Conservation (phyloP, 2,329 filamentous ascomycete species). For the Westerdykella aurantiaca region DNA sequence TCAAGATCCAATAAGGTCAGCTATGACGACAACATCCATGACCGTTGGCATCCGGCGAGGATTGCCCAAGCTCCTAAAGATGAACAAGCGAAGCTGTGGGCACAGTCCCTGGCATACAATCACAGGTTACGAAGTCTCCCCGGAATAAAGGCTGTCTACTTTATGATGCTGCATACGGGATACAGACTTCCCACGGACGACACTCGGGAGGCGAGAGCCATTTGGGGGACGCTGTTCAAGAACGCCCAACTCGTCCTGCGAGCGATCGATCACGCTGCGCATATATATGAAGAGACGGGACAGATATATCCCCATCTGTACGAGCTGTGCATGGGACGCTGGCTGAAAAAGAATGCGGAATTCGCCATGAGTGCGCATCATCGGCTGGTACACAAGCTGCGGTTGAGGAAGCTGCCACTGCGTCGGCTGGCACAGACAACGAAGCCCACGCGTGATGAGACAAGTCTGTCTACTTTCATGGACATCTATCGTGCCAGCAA, state of each 20-base stretch:
- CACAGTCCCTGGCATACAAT: constrained; percentile 37
- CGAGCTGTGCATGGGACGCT: constrained; percentile 39
- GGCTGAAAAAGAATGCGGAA: constrained; percentile 18
- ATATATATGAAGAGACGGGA: constrained; percentile 38
- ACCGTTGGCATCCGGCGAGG: neutral
- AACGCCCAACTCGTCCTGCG: constrained; percentile 30
- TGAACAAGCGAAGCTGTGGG: constrained; percentile 37
- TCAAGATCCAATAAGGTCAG: neutral
- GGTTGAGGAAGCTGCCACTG: constrained; percentile 22
- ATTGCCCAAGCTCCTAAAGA: neutral
- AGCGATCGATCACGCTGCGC: constrained; percentile 38
- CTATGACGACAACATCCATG: neutral
- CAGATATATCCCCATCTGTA: constrained; percentile 39
- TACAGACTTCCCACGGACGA: constrained; percentile 39
- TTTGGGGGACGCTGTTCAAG: constrained; percentile 46
- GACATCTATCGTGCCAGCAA: constrained; percentile 36
- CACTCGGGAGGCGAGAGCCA: constrained; percentile 31
- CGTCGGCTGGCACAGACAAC: constrained; percentile 12
- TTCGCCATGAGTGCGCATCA: constrained; percentile 23
- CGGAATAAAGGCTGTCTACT: constrained; percentile 43
- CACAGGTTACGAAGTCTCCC: constrained; percentile 37
- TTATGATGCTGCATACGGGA: constrained; percentile 31
- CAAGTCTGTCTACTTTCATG: constrained; percentile 24
- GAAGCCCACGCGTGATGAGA: constrained; percentile 6
- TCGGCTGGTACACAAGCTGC: constrained; percentile 18